A percentile compares a stretch with the other conserved stretches of the same genome.
phyloP scores from a whole-genome alignment of 441 rosid genomes.

The Lagerstroemia fauriei region DNA sequence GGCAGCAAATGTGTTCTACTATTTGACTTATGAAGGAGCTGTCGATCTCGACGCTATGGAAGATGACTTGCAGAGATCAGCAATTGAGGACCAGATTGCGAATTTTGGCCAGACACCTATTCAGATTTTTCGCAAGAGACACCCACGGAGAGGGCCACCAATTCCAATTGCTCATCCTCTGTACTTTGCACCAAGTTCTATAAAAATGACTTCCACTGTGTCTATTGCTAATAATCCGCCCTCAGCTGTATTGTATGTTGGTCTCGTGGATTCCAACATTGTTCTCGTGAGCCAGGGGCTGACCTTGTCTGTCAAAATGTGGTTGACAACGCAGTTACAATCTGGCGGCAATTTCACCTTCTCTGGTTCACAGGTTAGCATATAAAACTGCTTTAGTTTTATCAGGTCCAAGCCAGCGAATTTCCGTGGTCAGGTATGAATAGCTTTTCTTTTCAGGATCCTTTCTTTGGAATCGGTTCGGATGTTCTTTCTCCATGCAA shows the following conservation, averaged over 20 bases:
- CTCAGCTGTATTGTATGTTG: constrained; percentile 72
- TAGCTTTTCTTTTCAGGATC: constrained; percentile 60
- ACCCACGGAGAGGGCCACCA: constrained; percentile 97
- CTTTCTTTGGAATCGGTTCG: constrained; percentile 91
- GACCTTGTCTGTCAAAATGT: constrained; percentile 84
- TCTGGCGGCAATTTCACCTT: constrained; percentile 96
- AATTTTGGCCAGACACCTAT: constrained; percentile 99
- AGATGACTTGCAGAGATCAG: constrained; percentile 92
- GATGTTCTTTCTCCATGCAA: constrained; percentile 87
- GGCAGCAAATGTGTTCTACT: constrained; percentile 97
- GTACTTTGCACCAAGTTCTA: constrained; percentile 87
- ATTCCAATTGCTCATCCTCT: constrained; percentile 96
- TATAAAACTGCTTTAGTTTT: background rate
- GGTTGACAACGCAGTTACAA: constrained; percentile 93
- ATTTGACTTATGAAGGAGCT: constrained; percentile 95
- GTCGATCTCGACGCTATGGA: constrained; percentile 88
- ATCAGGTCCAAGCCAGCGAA: background rate
- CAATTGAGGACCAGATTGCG: constrained; percentile 97
- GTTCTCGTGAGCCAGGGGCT: constrained; percentile 88
- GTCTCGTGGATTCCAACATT: constrained; percentile 73
- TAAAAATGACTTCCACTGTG: constrained; percentile 75
- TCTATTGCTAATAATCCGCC: constrained; percentile 57
- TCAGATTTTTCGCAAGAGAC: constrained; percentile 92
- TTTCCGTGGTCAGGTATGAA: constrained; percentile 16
- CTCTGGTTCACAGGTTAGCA: constrained; percentile 79